These are phyloP conservation scores for Arctium lappa DNA, from an alignment of 129 eudicot species.

Conservation along the genomic window DNA sequence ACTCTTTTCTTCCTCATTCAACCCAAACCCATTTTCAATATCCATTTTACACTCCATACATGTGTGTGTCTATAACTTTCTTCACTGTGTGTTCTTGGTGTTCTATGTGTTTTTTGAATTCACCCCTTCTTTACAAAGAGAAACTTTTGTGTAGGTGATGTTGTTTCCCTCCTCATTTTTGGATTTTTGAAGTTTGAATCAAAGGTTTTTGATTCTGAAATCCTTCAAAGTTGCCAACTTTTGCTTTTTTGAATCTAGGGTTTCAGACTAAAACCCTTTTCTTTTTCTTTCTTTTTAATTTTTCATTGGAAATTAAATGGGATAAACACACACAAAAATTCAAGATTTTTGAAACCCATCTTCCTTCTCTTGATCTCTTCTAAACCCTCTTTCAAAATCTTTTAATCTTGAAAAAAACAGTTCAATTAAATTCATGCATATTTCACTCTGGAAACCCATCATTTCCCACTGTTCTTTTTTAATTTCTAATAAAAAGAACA, in stretches of 20 bases:
- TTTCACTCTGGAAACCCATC: constrained; percentile 77
- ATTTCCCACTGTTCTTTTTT: constrained; percentile 54
- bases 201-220: constrained; percentile 45
- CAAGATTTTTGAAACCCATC: constrained; percentile 7
- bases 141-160: constrained; percentile 8
- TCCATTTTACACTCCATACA: constrained; percentile 1
- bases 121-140: constrained; percentile 16
- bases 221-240: constrained; percentile 36
- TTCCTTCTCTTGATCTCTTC: not conserved
- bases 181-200: constrained; percentile 41
- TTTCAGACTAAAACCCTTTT: constrained; percentile 31
- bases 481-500: constrained; percentile 46
- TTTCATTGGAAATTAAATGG: constrained; percentile 25
- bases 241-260: constrained; percentile 39
- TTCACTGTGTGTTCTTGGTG: constrained; percentile 36
- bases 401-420: not conserved
- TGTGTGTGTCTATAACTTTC: constrained; percentile 11
- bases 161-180: constrained; percentile 37
- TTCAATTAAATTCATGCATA: constrained; percentile 46
- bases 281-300: constrained; percentile 20
- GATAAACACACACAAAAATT: constrained; percentile 8
- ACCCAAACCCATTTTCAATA: not conserved
- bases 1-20: constrained; percentile 15
- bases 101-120: constrained; percentile 28
- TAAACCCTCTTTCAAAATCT: not conserved